A percentile compares a stretch with the other conserved stretches of the same genome.
Conservation (phyloP, 257 asterid genomes). For the Dorcoceras hygrometricum region DNA sequence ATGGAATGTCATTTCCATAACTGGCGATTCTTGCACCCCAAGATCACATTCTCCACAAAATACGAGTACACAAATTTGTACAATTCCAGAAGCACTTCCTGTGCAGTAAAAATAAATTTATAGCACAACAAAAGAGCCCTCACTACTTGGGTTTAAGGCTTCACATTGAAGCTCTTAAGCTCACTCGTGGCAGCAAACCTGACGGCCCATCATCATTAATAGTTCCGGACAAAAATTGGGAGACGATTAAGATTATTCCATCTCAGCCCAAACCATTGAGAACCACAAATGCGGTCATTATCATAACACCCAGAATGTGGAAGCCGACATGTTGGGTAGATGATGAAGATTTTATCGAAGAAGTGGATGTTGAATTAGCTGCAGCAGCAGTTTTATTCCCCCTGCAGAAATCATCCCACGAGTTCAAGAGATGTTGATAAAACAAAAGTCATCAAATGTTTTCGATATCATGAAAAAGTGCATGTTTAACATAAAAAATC, state of each 20-base stretch:
- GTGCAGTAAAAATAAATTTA: not conserved
- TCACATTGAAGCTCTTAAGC: constrained; percentile 11
- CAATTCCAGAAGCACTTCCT: not conserved
- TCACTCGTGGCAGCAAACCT: constrained; percentile 4
- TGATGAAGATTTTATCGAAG: constrained; percentile 46
- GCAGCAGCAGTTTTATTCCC: constrained; percentile 50
- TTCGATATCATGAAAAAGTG: not conserved
- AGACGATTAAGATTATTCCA: not conserved
- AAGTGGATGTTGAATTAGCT: constrained; percentile 36
- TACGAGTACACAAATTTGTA: not conserved
- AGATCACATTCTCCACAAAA: not conserved
- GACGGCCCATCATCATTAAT: constrained; percentile 20
- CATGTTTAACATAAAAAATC: not conserved
- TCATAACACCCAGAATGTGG: constrained; percentile 31
- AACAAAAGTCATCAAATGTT: not conserved
- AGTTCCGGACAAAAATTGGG: constrained; percentile 17
- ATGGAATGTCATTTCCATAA: not conserved
- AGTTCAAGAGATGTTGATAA: constrained; percentile 6
- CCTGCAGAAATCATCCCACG: constrained; percentile 37
- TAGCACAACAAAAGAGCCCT: not conserved
- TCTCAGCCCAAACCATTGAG: not conserved
- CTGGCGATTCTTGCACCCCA: not conserved
- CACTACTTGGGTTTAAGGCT: not conserved
- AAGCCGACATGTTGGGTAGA: constrained; percentile 19
- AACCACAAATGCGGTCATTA: constrained; percentile 41